Evolutionary conservation across 441 rosid genomes (phyloP), one percentile per base, ranked within the genome.

Genomic region (Geranium incanum): DNA sequence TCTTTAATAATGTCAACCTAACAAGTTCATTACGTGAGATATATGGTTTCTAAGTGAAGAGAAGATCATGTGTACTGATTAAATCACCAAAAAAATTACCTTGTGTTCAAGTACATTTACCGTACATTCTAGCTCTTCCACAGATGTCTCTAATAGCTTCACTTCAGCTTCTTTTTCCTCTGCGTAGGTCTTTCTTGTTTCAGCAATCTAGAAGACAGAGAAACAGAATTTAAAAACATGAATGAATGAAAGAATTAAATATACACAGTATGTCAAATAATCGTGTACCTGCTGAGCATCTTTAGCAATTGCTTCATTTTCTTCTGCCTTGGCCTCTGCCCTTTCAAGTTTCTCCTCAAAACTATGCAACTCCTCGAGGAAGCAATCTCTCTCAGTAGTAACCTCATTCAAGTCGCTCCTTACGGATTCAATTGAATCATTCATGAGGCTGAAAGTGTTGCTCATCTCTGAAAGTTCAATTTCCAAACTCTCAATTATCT

Each of bases 141-240:
- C 87, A 39, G 99, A 95, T 78, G 84, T 89, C 86, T 95, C 99
- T 76, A 95, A 81, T 52, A 91, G 87, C 80, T 83, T 86, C 72
- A 90, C 97, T 81, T 95, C 98, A 68, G 84, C 88, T 85, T 93
- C 99, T 83, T 87, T 90, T 50, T 90, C 96, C 71, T 88, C 95
- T 55, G 91, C 92, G 79, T 85, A 82, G 57, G 72, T 80, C 80
- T 84, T 87, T 83, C 82, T 87, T 64, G 89, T 88, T 81, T 90
- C 97, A 78, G 96, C 92, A 68, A 82, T 84, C 99, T 95, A 84
- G 7, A 15, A 33, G 70, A 70, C 19, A 28, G 33, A 28, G 55
- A 66, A 57, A 39, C 8, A 67, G 23, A 59, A 63, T 72, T 69
- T 80, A 59, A 60, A 73, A 75, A 76, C 68, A 75, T 37, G 0